Evolutionary conservation across 352 stramenopile species (phyloP), one percentile per base, ranked within the genome.

Genomic region (Phytopythium oedochilum): DNA sequence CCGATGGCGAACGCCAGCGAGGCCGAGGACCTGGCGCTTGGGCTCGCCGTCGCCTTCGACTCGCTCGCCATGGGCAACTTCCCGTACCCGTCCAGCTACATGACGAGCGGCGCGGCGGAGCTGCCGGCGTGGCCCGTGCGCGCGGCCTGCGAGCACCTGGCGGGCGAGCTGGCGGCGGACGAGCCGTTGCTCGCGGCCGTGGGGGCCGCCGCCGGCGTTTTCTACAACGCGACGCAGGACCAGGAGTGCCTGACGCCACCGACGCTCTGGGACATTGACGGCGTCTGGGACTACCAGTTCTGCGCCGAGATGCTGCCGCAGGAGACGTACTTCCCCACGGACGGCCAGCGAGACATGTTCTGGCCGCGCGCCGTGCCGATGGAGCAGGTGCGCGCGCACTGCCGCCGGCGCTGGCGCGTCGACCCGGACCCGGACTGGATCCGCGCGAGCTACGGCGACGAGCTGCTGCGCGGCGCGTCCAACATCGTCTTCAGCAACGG

Each of bases 401-500:
- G 89, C 64, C 65, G 88, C 34, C 45, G 63, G 15, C 68, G 66
- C 29, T 96, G 82, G 82, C 55, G 74, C 49, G 76, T 75, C 26
- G 86, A 72, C 10, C 87, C 87, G 0, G 71, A 92, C 35, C 76
- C 82, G n/a, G 49, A 88, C 42, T 88, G 75, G 61, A 90, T 92
- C 48, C 82, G 81, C 38, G 71, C 85, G 31, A 80, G 66, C 49
- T 96, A 93, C 55, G 87, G 87, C 28, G 84, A 92, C 46, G 63
- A 59, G 18, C 47, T 70, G 36, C 53, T 96, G 29, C 64, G 71
- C 2, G 71, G 59, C 8, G 77, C 75, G 23, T 97, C 90, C 31
- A 98, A 98, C 57, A 98, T 98, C 53, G 85, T 98, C 17, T 98
- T 98, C 52, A 97, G 87, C 51, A 98, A 98, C 66, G 96, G 96